Base-by-base conservation (phyloP, 805 yeast genomes). In the Candida easanensis region DNA sequence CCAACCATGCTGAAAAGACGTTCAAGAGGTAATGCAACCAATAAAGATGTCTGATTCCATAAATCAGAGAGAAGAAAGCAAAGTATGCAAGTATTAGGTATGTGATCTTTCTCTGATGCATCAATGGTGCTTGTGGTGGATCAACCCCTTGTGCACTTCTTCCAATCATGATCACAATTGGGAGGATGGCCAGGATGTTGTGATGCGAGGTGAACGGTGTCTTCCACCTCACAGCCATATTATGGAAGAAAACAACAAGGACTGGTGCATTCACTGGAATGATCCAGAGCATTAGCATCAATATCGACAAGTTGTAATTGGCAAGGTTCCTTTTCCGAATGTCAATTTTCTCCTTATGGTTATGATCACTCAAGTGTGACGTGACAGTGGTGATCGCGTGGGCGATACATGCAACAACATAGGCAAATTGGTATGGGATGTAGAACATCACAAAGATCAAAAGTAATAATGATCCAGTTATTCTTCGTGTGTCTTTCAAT, bases 191-290 rank as follows among this genome's bases (percentile, higher is more conserved):
- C 41, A 89, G 62, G 33, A 86, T 68, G 57, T 88, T 89, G 60
- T 90, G 96, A 60, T 88, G 95, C 0, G 96, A 84, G 5, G 86
- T 77, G 57, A 88, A 88, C 15, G 95, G 89, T 0, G 93, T 85
- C 42, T 73, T 76, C 95, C 96, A 87, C 51, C 74, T 77, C 16
- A 88, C 73, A 1, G 84, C 74, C 45, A 88, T 69, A 56, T 89
- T 86, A 56, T 87, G 96, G 26, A 86, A 66, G 70, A 89, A 88
- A 1, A 89, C 96, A 45, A 88, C 69, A 22, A 89, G 59, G 2
- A 85, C 79, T 0, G 97, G 96, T 1, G 82, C 68, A 54, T 84
- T 84, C 17, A 88, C 79, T 0, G 96, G 95, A 4, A 87, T 63
- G 9, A 87, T 71, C 84, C 95, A 84, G 9, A 86, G 48, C 83